Base-by-base conservation (phyloP, 768 basidiomycete species). In the Lepiota venenata region DNA sequence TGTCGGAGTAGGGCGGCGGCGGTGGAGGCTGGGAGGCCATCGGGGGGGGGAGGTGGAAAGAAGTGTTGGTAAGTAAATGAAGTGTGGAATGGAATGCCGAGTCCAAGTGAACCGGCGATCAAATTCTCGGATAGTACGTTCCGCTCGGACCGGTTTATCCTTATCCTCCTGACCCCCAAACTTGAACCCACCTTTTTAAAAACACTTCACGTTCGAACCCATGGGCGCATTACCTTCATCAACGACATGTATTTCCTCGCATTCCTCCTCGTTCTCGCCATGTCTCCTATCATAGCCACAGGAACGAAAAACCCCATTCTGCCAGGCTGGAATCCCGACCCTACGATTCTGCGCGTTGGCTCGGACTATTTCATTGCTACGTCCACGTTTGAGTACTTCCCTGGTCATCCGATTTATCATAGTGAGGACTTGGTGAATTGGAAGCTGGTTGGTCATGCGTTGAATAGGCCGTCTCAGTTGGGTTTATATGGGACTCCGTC, bases 241-340 rank as follows among this genome's bases (percentile, higher is more conserved):
- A 8, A 25, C 25, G n/a, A 29, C 32, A 32, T 32, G 32, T 9
- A 32, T 32, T 4, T 32, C 32, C 8, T 32, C 8, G 6, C 10
- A 11, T 32, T 32, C 32, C 32, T 32, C 32, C 8, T 11, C 32
- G 32, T 32, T 8, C 2, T 32, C 8, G 9, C 9, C 10, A 7
- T 32, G 32, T 32, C 32, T 32, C 32, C 32, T 32, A 32, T 32
- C 6, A 32, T 32, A 22, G 15, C 35, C 16, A 38, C 45, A 39
- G 18, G 37, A 3, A 59, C 66, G 9, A 58, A 69, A 12, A 73
- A 74, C 44, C 73, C 73, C 7, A 71, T 74, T 12, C 59, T 74
- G 2, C 69, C 71, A 7, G 73, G 73, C 29, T 75, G 71, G 71
- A 74, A 73, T 48, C 71, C 74, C 11, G 74, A 74, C 58, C 74